Evolutionary conservation across 768 basidiomycete species (phyloP), one percentile per base, ranked within the genome.

Genomic region (Cystobasidiopsis lactophilus): DNA sequence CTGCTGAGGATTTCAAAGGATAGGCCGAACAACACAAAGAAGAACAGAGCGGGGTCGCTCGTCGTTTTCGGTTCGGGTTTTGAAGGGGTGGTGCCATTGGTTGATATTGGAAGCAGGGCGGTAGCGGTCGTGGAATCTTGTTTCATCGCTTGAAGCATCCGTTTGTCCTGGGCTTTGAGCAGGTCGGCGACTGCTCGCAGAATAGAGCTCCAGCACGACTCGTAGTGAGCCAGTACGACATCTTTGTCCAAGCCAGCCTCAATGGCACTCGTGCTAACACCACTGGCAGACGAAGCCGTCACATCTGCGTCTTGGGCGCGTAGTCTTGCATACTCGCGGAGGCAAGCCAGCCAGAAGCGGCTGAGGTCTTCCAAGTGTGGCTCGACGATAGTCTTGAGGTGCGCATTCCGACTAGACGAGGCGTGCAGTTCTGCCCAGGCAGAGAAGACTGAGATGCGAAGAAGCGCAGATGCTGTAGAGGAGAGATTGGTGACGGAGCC

Each of bases 381-480:
- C 55, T 78, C 75, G 41, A 95, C 74, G 1, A 98, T 82, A 33
- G 80, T 74, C 21, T 73, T 68, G 10, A 98, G 72, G 64, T 93
- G 95, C 1, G 65, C 59, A 61, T 88, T 85, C 30, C 75, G 71
- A 10, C 71, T 65, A 50, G 80, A 79, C 2, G 89, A 78, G 3
- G 85, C 74, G 62, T 85, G 77, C 16, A 98, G 71, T 63, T 91
- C 80, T 5, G 89, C 89, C 91, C 91, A 98, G 1, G 89, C 91
- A 1, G 86, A 82, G 35, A 95, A 69, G 1, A 84, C 82, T 1
- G 89, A 86, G 24, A 95, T 82, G 50, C 85, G 76, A 46, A 98
- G 69, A 84, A 93, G 91, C 37, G 86, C 80, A 0, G 86, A 83
- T 2, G 89, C 91, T 60, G 95, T 96, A 3, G 89, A 83, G 55